Base-by-base conservation (phyloP, 2,329 filamentous ascomycete species). In the Didymella sp. region DNA sequence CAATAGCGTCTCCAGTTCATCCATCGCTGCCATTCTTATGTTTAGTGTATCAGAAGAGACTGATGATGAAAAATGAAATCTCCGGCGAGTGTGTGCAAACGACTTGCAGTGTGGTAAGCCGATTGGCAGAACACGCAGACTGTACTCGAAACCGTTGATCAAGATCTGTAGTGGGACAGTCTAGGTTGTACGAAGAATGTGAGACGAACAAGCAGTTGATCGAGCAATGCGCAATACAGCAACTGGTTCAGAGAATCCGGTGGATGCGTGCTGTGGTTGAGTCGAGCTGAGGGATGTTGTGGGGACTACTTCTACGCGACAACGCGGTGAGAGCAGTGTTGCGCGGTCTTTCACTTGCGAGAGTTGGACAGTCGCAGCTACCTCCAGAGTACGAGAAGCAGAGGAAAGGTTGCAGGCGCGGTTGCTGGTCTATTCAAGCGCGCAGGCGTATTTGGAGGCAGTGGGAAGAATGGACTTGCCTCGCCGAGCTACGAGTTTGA, bases 1-100 rank as follows among this genome's bases (percentile, higher is more conserved):
- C 75, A 99, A 86, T 78, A 90, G 89, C 72, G 87, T 84, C 80
- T 96, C 94, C 80, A 99, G 82, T 77, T 98, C 93, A 81, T 90
- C 87, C 85, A 96, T 89, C 79, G 91, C 87, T 75, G 91, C 89
- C 77, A 80, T 80, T 68, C 56, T 72, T 73, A 72, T 60, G 56
- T 64, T 68, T 67, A 63, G 56, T 60, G 51, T 58, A 62, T 53
- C 68, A 60, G 63, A 51, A 63, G 58, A 70, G 60, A 63, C 37
- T 60, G 58, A 60, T 42, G 42, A 59, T 51, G 57, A 46, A 66
- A 62, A 63, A 59, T 56, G 60, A 66, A 58, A 56, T 43, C 35
- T 45, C 31, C 56, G 43, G 47, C 33, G 56, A 51, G 41, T 43
- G 44, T 41, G 22, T 37, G 57, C 50, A 61, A 51, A 48, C 37